Percentiles rank a stretch among this genome's conserved stretches.
Conservation (phyloP, 2,329 filamentous ascomycete genomes). For the Thielaviopsis populi region DNA sequence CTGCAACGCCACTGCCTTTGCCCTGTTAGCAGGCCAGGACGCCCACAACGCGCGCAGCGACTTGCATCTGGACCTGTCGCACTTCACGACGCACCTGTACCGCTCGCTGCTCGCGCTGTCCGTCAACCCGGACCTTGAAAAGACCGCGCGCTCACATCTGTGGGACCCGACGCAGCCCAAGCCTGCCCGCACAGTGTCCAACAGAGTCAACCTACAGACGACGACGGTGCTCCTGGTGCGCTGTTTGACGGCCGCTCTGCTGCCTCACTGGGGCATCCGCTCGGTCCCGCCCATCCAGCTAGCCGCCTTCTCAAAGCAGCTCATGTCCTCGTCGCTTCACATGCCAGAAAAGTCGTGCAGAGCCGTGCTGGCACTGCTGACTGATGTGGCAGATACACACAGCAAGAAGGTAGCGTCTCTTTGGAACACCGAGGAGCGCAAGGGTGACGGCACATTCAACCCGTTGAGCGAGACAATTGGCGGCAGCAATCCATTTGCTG, state of each 20-base stretch:
- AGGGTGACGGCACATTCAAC: slow-evolving; percentile 78
- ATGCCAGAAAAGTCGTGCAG: slow-evolving; percentile 78
- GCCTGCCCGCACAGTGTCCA: slow-evolving; percentile 27
- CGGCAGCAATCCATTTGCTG: slow-evolving; percentile 76
- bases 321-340: slow-evolving; percentile 68
- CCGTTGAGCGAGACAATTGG: slow-evolving; percentile 59
- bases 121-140: slow-evolving; percentile 73
- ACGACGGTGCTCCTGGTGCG: slow-evolving; percentile 84
- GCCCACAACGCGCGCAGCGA: slow-evolving; percentile 67
- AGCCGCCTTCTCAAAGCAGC: slow-evolving; percentile 86
- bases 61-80: slow-evolving; percentile 80
- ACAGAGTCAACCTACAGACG: slow-evolving; percentile 83
- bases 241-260: slow-evolving; percentile 65
- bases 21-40: slow-evolving; percentile 89
- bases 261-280: slow-evolving; percentile 58
- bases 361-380: slow-evolving; percentile 63
- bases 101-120: slow-evolving; percentile 65
- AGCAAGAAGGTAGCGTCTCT: slow-evolving; percentile 67
- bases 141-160: slow-evolving; percentile 56
- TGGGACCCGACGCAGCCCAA: slow-evolving; percentile 44
- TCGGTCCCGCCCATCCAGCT: slow-evolving; percentile 67
- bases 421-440: slow-evolving; percentile 89
- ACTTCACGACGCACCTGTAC: slow-evolving; percentile 92
- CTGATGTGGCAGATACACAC: slow-evolving; percentile 66
- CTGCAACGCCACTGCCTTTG: slow-evolving; percentile 90